Conservation (phyloP, 2,329 filamentous ascomycete species). For the Stachybotrys chlorohalonatus region DNA sequence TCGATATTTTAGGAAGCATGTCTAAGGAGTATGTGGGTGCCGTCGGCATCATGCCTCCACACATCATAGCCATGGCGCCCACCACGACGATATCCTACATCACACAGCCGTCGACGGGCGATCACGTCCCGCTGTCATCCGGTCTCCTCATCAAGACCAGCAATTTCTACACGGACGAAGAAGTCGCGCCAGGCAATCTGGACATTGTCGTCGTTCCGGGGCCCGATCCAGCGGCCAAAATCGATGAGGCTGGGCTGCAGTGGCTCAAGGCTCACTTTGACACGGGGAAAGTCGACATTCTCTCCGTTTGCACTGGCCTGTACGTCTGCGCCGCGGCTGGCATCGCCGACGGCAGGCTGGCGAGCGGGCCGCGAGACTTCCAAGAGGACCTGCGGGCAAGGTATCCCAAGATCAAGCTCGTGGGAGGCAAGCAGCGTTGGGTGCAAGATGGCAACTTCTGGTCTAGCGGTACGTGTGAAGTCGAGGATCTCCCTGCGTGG, state of each 20-base stretch:
- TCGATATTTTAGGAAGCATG: constrained; percentile 40
- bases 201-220: constrained; percentile 44
- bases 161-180: constrained; percentile 32
- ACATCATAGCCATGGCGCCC: constrained; percentile 31
- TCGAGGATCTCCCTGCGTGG: neutral
- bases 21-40: constrained; percentile 32
- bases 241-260: constrained; percentile 22
- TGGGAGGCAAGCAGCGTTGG: constrained; percentile 40
- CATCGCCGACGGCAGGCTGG: constrained; percentile 33
- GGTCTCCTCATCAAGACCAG: constrained; percentile 28
- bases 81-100: constrained; percentile 37
- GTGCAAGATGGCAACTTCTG: constrained; percentile 44
- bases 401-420: constrained; percentile 29
- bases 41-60: constrained; percentile 21
- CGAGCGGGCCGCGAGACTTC: constrained; percentile 36
- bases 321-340: constrained; percentile 39
- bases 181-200: constrained; percentile 39
- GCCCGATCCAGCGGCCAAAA: constrained; percentile 28
- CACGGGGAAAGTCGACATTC: constrained; percentile 31
- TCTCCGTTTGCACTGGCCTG: constrained; percentile 43
- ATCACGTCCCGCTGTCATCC: constrained; percentile 32
- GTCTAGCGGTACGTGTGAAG: constrained; percentile 36
- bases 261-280: constrained; percentile 34
- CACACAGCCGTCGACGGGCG: constrained; percentile 23
- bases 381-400: constrained; percentile 27